A percentile compares a stretch with the other conserved stretches of the same genome.
Evolutionary conservation across 768 basidiomycete species (phyloP).

Genomic region (Chalciporus piperatus): DNA sequence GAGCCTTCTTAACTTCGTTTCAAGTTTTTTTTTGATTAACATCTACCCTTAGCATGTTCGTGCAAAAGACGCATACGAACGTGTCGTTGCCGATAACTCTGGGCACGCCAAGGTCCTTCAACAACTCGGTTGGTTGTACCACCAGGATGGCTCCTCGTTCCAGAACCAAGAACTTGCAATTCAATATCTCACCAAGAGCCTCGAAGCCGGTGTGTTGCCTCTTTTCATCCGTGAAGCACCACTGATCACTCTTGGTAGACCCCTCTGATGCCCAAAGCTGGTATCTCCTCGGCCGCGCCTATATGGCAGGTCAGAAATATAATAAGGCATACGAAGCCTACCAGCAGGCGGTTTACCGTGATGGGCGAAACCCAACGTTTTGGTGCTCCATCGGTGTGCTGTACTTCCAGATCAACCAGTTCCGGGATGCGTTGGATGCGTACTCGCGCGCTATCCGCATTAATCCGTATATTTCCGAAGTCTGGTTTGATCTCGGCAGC

Average conservation of each 20-base stretch:
- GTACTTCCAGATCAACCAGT: slow-evolving; percentile 99
- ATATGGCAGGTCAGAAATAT: slow-evolving; percentile 98
- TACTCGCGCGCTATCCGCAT: slow-evolving; percentile 99
- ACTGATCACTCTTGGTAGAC: slow-evolving; percentile 47
- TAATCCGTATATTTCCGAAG: slow-evolving; percentile 91
- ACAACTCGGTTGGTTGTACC: slow-evolving; percentile 97
- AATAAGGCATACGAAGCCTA: slow-evolving; percentile 99
- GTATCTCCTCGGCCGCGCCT: slow-evolving; percentile 97
- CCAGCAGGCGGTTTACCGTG: slow-evolving; percentile 98
- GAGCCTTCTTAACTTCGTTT: slow-evolving; percentile 25
- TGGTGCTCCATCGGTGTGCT: slow-evolving; percentile 99
- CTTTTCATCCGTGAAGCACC: neutral
- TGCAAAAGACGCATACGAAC: slow-evolving; percentile 94
- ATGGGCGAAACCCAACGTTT: slow-evolving; percentile 98
- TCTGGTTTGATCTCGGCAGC: slow-evolving; percentile 88
- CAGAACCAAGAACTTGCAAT: slow-evolving; percentile 96
- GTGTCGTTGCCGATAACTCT: slow-evolving; percentile 90
- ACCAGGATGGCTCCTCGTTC: slow-evolving; percentile 92
- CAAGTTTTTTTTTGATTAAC: slow-evolving; percentile 5
- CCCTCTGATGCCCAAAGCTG: slow-evolving; percentile 95
- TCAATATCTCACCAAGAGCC: slow-evolving; percentile 87
- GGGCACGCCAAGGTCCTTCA: slow-evolving; percentile 96
- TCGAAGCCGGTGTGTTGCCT: slow-evolving; percentile 78
- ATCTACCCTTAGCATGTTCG: slow-evolving; percentile 62
- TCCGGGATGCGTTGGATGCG: slow-evolving; percentile 96